A percentile compares a stretch with the other conserved stretches of the same genome.
These are phyloP conservation scores for Gossypium gossypioides DNA, from an alignment of 441 rosid species.

Conservation along the genomic window DNA sequence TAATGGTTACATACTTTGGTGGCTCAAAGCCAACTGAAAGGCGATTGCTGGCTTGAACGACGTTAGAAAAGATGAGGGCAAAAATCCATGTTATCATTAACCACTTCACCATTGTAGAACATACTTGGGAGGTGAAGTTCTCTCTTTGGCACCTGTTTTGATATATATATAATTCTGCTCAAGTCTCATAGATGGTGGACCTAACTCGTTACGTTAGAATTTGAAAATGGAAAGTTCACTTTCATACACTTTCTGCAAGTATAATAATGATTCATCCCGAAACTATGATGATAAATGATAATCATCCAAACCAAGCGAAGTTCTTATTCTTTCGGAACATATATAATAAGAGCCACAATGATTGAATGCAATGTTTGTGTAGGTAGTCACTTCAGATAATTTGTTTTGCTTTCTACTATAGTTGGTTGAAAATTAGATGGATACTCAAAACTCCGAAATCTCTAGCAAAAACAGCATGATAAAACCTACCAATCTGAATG, in stretches of 20 bases:
- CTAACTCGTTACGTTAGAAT: slow-evolving; percentile 21
- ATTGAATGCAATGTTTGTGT: background rate
- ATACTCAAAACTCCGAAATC: slow-evolving; percentile 10
- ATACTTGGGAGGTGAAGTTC: slow-evolving; percentile 17
- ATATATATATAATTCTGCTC: slow-evolving; percentile 6
- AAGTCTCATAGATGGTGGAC: slow-evolving; percentile 11
- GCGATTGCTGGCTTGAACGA: slow-evolving; percentile 26
- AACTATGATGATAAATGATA: slow-evolving; percentile 10
- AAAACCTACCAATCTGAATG: background rate
- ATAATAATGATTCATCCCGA: slow-evolving; percentile 20
- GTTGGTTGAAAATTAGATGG: slow-evolving; percentile 1
- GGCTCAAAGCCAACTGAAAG: slow-evolving; percentile 20
- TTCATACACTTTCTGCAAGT: background rate
- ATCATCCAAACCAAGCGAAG: background rate
- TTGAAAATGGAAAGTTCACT: background rate
- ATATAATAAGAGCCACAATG: background rate
- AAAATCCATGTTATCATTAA: slow-evolving; percentile 17
- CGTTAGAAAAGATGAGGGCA: slow-evolving; percentile 14
- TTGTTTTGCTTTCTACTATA: background rate
- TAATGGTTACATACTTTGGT: slow-evolving; percentile 30
- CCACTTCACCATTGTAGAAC: slow-evolving; percentile 20
- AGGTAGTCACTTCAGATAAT: background rate
- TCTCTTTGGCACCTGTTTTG: background rate
- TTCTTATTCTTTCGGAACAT: background rate
- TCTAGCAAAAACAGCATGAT: slow-evolving; percentile 10